Base-by-base conservation (phyloP, 2,329 filamentous ascomycete genomes). In the Didymella keratinophila region DNA sequence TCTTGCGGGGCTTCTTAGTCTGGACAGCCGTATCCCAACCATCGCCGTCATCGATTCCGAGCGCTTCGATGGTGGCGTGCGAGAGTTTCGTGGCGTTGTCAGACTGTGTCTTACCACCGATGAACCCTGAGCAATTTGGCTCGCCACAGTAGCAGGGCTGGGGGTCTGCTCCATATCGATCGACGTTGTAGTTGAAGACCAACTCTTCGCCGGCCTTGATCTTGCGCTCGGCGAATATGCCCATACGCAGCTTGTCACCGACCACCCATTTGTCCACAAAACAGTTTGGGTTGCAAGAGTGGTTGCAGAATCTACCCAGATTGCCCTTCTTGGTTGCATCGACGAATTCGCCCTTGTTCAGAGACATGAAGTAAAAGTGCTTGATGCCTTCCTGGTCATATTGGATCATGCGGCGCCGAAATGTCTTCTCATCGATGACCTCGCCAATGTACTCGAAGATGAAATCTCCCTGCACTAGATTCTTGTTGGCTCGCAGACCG, bases 231-330 rank as follows among this genome's bases (percentile, higher is more conserved):
- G 93, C 92, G 81, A 99, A 99, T 68, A 99, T 98, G 70, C 95
- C 95, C 95, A 99, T 99, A 70, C 95, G 93, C 74, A 98, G 83
- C 81, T 97, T 98, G 71, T 96, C 92, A 18, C 93, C 93, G 32
- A 99, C 93, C 58, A 98, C 93, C 95, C 95, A 99, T 81, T 99
- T 99, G 83, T 99, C 95, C 64, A 99, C 94, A 78, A 96, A 98
- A 79, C 93, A 98, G 75, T 99, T 99, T 18, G 95, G 95, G 76
- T 95, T 97, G 84, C 95, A 99, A 9, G 95, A 98, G 77, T 99
- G 95, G 73, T 99, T 99, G 85, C 95, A 99, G 74, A 99, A 99
- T 28, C 95, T 89, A 50, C 93, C 95, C 6, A 99, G 85, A 68
- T 98, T 98, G 49, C 95, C 95, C 76, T 92, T 96, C 75, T 95